Conservation (phyloP, 768 basidiomycete genomes). For the Leccinum sublutescens region DNA sequence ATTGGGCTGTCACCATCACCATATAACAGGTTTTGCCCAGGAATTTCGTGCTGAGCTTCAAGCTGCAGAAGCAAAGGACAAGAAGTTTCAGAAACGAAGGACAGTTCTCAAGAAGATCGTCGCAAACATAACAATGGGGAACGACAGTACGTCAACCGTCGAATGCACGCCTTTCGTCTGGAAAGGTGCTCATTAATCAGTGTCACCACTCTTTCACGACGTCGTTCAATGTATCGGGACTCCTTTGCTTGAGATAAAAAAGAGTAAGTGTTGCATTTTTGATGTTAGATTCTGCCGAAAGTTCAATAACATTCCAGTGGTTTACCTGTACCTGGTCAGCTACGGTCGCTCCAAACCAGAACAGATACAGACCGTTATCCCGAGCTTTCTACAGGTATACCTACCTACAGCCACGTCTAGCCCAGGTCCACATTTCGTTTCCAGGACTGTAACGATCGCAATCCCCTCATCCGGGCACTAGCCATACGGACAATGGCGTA, state of each 20-base stretch:
- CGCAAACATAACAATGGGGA: conserved; percentile 99
- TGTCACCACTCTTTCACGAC: conserved; percentile 94
- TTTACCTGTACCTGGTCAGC: conserved; percentile 95
- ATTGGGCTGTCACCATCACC: conserved; percentile 7
- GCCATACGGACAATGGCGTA: conserved; percentile 99
- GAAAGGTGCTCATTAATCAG: conserved; percentile 39
- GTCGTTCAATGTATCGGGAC: conserved; percentile 95
- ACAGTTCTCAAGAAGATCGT: conserved; percentile 96
- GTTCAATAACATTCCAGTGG: conserved; percentile 57
- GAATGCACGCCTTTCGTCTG: conserved; percentile 12
- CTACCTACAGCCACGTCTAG: conserved; percentile 4
- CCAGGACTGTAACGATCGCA: conserved; percentile 94
- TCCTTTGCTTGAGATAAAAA: conserved; percentile 96
- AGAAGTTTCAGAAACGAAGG: conserved; percentile 92
- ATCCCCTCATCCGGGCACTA: conserved; percentile 94
- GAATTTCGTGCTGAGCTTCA: conserved; percentile 91
- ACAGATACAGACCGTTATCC: conserved; percentile 88
- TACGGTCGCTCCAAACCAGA: conserved; percentile 94
- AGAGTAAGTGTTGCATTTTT: conserved; percentile 64
- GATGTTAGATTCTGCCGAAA: not conserved
- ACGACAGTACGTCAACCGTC: conserved; percentile 75
- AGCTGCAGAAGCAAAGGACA: conserved; percentile 92
- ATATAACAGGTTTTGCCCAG: conserved; percentile 36
- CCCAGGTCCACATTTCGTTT: conserved; percentile 13
- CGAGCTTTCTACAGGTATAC: conserved; percentile 82